Evolutionary conservation across 768 basidiomycete genomes (phyloP), one percentile per base, ranked within the genome.

Genomic region (Clitopilus passeckerianus): DNA sequence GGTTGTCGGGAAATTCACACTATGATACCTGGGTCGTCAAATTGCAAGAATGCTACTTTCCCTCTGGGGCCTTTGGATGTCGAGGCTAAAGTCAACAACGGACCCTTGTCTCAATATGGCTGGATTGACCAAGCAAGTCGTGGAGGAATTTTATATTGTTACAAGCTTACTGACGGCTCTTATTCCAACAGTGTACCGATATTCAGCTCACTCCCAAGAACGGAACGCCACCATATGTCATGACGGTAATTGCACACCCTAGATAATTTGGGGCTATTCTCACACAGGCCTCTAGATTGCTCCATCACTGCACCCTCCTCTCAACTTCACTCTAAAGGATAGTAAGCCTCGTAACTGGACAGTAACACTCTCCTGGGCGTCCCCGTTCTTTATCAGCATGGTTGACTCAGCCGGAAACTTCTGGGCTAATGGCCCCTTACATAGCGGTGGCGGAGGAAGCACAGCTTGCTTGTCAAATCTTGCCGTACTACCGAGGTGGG

Each of bases 1-100:
- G 86, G 86, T 9, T 87, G 86, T 64, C 82, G 86, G 69, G 79
- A 67, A 1, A 75, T 77, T 0, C 85, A 84, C 64, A 83, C 84
- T 0, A 76, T 87, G 53, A 84, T 85, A 54, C 75, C 80, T 27
- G 68, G 77, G 22, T 69, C 72, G 7, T 64, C 71, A 5, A 64
- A 70, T 34, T 88, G 86, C 64, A 56, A 70, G 9, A 86, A 86
- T 61, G 74, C 81, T 3, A 83, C 85, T 59, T 70, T 75, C 63
- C 71, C 77, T 1, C 67, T 69, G 1, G 70, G 70, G 0, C 71
- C 77, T 18, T 71, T 86, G 20, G 75, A 78, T 27, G 77, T 85
- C 5, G 67, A 74, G 1, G 80, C 79, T 2, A 61, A 65, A n/a
- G 79, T 80, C 20, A 57, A 66, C 10, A 74, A 71, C 59, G 86